Base-by-base conservation (phyloP, 139 green algal species). In the Micractinium conductrix region DNA sequence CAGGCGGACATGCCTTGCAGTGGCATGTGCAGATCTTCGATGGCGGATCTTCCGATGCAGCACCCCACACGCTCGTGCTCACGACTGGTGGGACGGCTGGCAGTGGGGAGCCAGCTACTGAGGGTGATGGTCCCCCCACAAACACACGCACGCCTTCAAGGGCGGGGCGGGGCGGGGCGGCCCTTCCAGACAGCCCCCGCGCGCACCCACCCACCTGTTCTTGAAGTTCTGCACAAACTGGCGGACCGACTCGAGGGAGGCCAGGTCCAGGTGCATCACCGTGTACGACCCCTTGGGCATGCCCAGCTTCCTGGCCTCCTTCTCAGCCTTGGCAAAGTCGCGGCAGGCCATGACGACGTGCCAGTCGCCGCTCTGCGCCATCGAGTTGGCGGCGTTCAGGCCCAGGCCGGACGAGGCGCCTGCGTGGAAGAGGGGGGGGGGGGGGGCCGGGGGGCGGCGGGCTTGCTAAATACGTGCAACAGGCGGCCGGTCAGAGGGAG, bases 391-490 rank as follows among this genome's bases (percentile, higher is more conserved):
- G 44, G 95, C 93, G 81, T 95, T 92, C 14, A 98, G 92, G 79
- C 96, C 96, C 58, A 99, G 90, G 38, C 96, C 96, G 9, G 91
- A 96, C 26, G 94, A 97, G 33, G 96, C 96, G 63, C 96, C 96
- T 75, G 78, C 76, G n/a, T 3, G 53, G 37, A 2, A 19, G 43
- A 38, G 48, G 48, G 21, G 33, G 33, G 30, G n/a, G 22, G 35
- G 33, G 74, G 37, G 74, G 74, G 0, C 10, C 21, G 44, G 72
- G 22, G 14, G n/a, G n/a, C n/a, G n/a, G n/a, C n/a, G n/a, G n/a
- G n/a, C n/a, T n/a, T n/a, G n/a, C n/a, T n/a, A n/a, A n/a, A n/a
- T n/a, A n/a, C 45, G 42, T 14, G 43, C 8, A 26, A 2, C n/a
- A 42, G 71, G 24, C 28, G 71, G 72, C 9, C 22, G 3, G 43